Conservation (phyloP, 306 rosid species). For the Vigna nakashimae region DNA sequence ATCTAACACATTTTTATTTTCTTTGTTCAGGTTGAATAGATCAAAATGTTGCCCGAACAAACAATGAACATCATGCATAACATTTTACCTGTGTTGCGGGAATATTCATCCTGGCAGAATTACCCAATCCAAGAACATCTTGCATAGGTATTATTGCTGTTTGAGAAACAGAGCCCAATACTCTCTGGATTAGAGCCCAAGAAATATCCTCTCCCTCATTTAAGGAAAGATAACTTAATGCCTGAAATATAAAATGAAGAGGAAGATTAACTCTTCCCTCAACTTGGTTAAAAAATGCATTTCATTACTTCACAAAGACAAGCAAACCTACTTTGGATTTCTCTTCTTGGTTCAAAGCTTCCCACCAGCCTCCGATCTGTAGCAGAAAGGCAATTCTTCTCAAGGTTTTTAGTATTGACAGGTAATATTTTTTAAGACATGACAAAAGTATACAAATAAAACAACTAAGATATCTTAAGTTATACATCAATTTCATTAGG, state of each 20-base stretch:
- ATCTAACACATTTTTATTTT: neutral
- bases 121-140: slow-evolving; percentile 85
- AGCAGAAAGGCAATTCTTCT: slow-evolving; percentile 40
- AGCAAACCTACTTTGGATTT: slow-evolving; percentile 69
- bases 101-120: slow-evolving; percentile 90
- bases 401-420: slow-evolving; percentile 33
- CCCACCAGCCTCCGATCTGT: slow-evolving; percentile 95
- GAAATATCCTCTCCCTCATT: slow-evolving; percentile 68
- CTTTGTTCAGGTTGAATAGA: neutral
- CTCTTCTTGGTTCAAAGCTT: slow-evolving; percentile 73
- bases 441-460: slow-evolving; percentile 21
- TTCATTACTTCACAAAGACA: slow-evolving; percentile 11
- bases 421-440: slow-evolving; percentile 18
- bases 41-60: slow-evolving; percentile 20
- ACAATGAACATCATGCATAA: slow-evolving; percentile 11
- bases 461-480: slow-evolving; percentile 27
- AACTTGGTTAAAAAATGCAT: slow-evolving; percentile 18
- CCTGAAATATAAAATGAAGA: slow-evolving; percentile 56
- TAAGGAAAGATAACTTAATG: slow-evolving; percentile 68
- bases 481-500: slow-evolving; percentile 11
- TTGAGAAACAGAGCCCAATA: slow-evolving; percentile 78
- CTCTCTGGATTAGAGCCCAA: slow-evolving; percentile 73
- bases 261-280: slow-evolving; percentile 10
- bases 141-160: slow-evolving; percentile 88
- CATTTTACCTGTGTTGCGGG: slow-evolving; percentile 94